Evolutionary conservation across 352 stramenopile species (phyloP).

Genomic region (Nothophytophthora sp.): DNA sequence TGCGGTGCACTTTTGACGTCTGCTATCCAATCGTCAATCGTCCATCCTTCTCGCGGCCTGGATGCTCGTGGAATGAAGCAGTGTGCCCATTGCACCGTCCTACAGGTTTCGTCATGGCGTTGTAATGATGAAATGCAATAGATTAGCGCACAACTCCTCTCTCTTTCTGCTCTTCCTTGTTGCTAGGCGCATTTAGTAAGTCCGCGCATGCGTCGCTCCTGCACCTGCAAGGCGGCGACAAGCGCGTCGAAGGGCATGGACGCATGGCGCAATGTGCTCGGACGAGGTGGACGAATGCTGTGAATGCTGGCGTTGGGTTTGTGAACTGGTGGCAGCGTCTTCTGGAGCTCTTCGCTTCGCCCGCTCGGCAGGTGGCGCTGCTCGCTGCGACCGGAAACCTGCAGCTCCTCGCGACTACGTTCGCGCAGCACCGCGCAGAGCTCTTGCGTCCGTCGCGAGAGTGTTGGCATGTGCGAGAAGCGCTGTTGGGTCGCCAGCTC

Average conservation of each 20-base stretch:
- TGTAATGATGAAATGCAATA: slow-evolving; percentile 45
- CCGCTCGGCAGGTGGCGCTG: no score
- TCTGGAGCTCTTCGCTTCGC: no score
- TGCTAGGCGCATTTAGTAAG: slow-evolving; percentile 2
- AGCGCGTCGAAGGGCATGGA: slow-evolving; percentile 1
- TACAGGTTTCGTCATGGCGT: slow-evolving; percentile 27
- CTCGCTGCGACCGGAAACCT: slow-evolving; percentile 8
- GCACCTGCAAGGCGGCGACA: slow-evolving; percentile 5
- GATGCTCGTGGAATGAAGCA: slow-evolving; percentile 19
- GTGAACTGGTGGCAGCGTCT: no score
- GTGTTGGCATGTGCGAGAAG: slow-evolving; percentile 24
- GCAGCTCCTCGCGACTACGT: slow-evolving; percentile 11
- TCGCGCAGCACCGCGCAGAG: slow-evolving; percentile 20
- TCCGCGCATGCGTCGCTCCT: slow-evolving; percentile 11
- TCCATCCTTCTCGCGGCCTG: slow-evolving; percentile 33
- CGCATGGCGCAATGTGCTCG: no score
- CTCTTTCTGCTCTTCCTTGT: slow-evolving; percentile 1
- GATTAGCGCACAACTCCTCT: slow-evolving; percentile 18
- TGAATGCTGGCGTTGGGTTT: background rate
- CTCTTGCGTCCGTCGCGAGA: slow-evolving; percentile 27
- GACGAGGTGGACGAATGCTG: no score
- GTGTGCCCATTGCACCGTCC: slow-evolving; percentile 31
- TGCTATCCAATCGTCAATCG: slow-evolving; percentile 26
- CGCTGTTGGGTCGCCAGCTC: slow-evolving; percentile 10
- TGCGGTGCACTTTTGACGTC: slow-evolving; percentile 40